phyloP scores from a whole-genome alignment of 2,329 filamentous ascomycete species.

The Xylaria sp. region DNA sequence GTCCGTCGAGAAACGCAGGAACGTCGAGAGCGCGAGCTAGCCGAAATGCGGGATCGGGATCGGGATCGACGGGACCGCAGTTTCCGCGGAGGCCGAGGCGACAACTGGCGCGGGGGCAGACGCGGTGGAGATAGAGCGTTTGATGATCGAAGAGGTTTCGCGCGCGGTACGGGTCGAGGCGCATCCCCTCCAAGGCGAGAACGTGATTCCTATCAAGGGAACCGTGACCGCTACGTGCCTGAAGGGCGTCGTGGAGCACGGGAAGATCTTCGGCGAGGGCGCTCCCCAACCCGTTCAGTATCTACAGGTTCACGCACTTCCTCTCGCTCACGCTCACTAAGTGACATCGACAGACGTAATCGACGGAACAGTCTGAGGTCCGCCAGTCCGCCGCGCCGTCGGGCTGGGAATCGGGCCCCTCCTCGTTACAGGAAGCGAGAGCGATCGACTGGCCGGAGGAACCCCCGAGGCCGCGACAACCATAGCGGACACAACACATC shows the following conservation, averaged over 20 bases:
- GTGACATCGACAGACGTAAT: conserved; percentile 40
- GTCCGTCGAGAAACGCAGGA: conserved; percentile 77
- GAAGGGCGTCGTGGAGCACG: conserved; percentile 57
- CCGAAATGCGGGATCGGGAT: conserved; percentile 63
- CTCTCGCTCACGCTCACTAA: conserved; percentile 48
- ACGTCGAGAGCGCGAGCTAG: conserved; percentile 76
- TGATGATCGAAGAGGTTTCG: conserved; percentile 58
- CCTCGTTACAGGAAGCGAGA: conserved; percentile 49
- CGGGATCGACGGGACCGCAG: conserved; percentile 68
- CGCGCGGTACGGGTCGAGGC: conserved; percentile 58
- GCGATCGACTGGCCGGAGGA: conserved; percentile 46
- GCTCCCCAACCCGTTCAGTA: conserved; percentile 55
- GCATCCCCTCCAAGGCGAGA: conserved; percentile 58
- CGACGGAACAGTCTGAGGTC: conserved; percentile 47
- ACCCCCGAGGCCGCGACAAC: conserved; percentile 41
- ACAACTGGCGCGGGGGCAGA: conserved; percentile 64
- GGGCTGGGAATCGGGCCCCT: conserved; percentile 44
- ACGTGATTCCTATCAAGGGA: conserved; percentile 51
- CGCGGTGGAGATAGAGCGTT: conserved; percentile 63
- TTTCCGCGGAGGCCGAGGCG: conserved; percentile 62
- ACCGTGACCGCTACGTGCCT: conserved; percentile 62
- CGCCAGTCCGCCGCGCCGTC: conserved; percentile 44
- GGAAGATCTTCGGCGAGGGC: conserved; percentile 56
- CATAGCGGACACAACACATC: conserved; percentile 48
- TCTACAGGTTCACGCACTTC: conserved; percentile 53